Percentiles rank a stretch among this genome's conserved stretches.
phyloP scores from a whole-genome alignment of 352 stramenopile genomes.

The Pythium plurisporium region DNA sequence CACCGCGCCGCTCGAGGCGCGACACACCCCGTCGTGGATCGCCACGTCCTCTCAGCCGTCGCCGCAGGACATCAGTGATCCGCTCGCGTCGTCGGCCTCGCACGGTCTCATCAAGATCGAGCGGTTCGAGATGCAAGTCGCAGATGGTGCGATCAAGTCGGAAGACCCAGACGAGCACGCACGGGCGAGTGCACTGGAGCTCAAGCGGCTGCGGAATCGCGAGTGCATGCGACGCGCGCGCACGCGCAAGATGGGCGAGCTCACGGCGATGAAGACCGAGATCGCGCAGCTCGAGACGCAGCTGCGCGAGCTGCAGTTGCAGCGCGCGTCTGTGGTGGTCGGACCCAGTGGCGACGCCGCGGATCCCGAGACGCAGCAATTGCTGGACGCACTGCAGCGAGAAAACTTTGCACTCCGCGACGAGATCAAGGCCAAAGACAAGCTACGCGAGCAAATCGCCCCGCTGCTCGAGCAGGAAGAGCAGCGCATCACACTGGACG shows the following conservation, averaged over 20 bases:
- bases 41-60: background rate
- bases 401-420: conserved; percentile 20
- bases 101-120: conserved; percentile 11
- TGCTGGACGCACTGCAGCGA: conserved; percentile 8
- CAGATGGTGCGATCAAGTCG: background rate
- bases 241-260: conserved; percentile 17
- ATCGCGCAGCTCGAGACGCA: conserved; percentile 17
- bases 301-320: conserved; percentile 9
- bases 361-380: background rate
- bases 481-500: conserved; percentile 18
- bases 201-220: conserved; percentile 25
- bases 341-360: background rate
- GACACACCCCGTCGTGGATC: background rate
- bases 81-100: background rate
- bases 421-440: conserved; percentile 14
- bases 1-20: background rate
- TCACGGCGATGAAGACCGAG: conserved; percentile 13
- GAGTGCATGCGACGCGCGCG: conserved; percentile 21
- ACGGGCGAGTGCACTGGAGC: conserved; percentile 6
- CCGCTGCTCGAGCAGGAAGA: conserved; percentile 24
- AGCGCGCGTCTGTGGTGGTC: conserved; percentile 1
- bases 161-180: background rate
- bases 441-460: conserved; percentile 8
- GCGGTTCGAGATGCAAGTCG: background rate
- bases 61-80: conserved; percentile 11